Conservation (phyloP, 768 basidiomycete genomes). For the Suillus subluteus region DNA sequence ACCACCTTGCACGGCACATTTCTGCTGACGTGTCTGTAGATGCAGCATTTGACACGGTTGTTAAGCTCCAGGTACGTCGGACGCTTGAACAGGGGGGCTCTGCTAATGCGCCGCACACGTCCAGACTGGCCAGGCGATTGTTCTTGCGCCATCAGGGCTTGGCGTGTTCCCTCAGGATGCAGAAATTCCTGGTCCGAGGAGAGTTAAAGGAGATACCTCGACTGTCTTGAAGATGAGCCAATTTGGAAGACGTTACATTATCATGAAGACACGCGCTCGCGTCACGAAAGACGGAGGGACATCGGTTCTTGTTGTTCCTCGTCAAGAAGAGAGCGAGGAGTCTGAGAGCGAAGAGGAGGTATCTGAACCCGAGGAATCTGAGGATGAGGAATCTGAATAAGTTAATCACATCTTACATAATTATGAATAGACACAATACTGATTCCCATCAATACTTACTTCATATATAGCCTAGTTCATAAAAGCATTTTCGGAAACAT, state of each 20-base stretch:
- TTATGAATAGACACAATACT: not conserved
- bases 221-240: slow-evolving; percentile 19
- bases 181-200: not conserved
- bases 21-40: slow-evolving; percentile 53
- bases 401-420: not conserved
- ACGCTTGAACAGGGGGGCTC: not conserved
- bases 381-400: not conserved
- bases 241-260: slow-evolving; percentile 53
- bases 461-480: not conserved
- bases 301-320: slow-evolving; percentile 42
- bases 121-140: slow-evolving; percentile 66
- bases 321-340: not conserved
- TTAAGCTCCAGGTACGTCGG: slow-evolving; percentile 52
- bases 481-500: not conserved
- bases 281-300: slow-evolving; percentile 60
- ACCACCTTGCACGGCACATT: slow-evolving; percentile 61
- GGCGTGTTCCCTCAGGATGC: slow-evolving; percentile 30
- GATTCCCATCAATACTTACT: not conserved
- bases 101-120: slow-evolving; percentile 4
- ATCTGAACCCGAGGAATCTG: not conserved
- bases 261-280: slow-evolving; percentile 55
- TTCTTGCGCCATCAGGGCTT: slow-evolving; percentile 61
- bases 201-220: slow-evolving; percentile 19
- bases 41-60: slow-evolving; percentile 60
- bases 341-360: not conserved